Evolutionary conservation across 2,329 filamentous ascomycete species (phyloP).

Genomic region (Aspergillus fijiensis): DNA sequence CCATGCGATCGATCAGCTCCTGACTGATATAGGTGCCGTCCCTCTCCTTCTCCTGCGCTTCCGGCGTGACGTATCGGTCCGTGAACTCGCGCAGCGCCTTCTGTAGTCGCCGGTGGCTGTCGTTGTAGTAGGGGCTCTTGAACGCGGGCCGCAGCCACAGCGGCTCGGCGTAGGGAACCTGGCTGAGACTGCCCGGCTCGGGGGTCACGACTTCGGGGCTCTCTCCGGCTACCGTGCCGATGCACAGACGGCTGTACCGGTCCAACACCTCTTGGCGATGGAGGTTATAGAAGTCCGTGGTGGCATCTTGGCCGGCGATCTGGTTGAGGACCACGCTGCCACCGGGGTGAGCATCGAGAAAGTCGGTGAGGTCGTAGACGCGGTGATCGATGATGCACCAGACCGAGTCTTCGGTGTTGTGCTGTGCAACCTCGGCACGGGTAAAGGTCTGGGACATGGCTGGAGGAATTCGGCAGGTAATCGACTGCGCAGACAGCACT

Average conservation of each 20-base stretch:
- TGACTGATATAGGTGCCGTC: constrained; percentile 69
- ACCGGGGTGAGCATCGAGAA: constrained; percentile 80
- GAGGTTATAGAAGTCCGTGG: constrained; percentile 83
- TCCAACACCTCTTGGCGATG: constrained; percentile 85
- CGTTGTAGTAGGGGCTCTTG: constrained; percentile 77
- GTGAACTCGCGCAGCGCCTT: constrained; percentile 71
- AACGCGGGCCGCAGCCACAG: constrained; percentile 77
- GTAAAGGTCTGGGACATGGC: constrained; percentile 37
- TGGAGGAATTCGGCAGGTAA: not conserved
- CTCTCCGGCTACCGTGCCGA: constrained; percentile 75
- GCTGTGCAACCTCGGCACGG: constrained; percentile 66
- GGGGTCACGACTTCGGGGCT: constrained; percentile 70
- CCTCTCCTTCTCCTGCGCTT: constrained; percentile 73
- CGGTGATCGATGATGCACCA: constrained; percentile 86
- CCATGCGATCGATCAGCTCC: constrained; percentile 75
- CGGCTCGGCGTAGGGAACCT: constrained; percentile 81
- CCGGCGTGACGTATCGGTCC: constrained; percentile 68
- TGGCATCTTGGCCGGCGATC: constrained; percentile 79
- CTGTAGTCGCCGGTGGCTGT: constrained; percentile 68
- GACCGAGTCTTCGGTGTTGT: constrained; percentile 72
- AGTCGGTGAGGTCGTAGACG: constrained; percentile 84
- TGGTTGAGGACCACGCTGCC: constrained; percentile 77
- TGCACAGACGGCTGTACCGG: constrained; percentile 71
- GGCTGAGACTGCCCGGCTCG: constrained; percentile 68
- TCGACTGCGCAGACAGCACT: not conserved